Conservation (phyloP, 2,329 filamentous ascomycete genomes). For the Phyllosticta citribraziliensis region DNA sequence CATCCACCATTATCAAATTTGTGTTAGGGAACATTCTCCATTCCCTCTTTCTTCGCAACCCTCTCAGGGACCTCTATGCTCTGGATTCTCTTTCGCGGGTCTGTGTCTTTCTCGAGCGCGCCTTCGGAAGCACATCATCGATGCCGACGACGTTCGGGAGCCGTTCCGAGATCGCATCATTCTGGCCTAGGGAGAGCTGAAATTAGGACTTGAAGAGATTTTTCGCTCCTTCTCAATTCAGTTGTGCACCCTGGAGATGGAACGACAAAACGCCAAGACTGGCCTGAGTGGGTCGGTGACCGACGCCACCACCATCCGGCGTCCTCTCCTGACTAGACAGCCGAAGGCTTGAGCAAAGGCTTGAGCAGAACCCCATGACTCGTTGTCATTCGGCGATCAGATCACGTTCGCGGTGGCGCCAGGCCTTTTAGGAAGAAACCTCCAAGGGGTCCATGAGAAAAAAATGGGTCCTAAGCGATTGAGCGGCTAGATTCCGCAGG, state of each 20-base stretch:
- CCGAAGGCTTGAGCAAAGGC: not conserved
- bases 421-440: not conserved
- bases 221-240: not conserved
- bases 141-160: not conserved
- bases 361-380: not conserved
- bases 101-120: no score
- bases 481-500: not conserved
- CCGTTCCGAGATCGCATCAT: not conserved
- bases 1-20: no score
- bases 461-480: not conserved
- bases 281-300: not conserved
- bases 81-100: no score
- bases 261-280: not conserved
- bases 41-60: no score
- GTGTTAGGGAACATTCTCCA: no score
- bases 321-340: not conserved
- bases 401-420: not conserved
- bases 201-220: not conserved
- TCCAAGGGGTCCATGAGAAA: not conserved
- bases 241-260: not conserved
- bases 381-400: not conserved
- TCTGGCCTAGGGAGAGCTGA: not conserved
- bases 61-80: no score
- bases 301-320: not conserved
- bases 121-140: not conserved